These are phyloP conservation scores for Diaporthe destruens DNA, from an alignment of 2,329 filamentous ascomycete genomes.

Conservation along the genomic window DNA sequence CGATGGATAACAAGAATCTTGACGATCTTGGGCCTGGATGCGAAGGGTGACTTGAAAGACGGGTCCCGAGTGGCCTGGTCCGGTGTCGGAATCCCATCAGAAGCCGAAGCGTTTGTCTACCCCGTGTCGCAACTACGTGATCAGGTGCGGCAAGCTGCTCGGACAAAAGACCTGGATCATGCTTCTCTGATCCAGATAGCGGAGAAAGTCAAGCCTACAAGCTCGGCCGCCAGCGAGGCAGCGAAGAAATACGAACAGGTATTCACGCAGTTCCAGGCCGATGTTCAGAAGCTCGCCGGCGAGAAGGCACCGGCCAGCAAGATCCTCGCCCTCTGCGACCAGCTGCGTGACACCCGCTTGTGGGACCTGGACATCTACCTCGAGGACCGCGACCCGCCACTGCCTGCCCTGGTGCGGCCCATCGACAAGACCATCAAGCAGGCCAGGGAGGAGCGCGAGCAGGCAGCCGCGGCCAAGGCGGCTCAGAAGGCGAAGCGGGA, in stretches of 20 bases:
- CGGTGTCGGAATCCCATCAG: constrained; percentile 71
- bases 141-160: constrained; percentile 50
- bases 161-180: constrained; percentile 55
- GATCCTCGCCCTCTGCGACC: constrained; percentile 74
- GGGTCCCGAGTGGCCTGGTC: constrained; percentile 70
- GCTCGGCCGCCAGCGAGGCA: constrained; percentile 35
- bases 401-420: constrained; percentile 73
- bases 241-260: constrained; percentile 48
- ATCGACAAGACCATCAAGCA: constrained; percentile 70
- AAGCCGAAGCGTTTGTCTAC: constrained; percentile 71
- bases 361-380: constrained; percentile 78
- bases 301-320: constrained; percentile 66
- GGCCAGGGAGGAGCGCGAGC: constrained; percentile 66
- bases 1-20: constrained; percentile 75
- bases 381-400: constrained; percentile 69
- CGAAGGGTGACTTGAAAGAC: constrained; percentile 53
- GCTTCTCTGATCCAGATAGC: constrained; percentile 42
- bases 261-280: constrained; percentile 54
- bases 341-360: constrained; percentile 73
- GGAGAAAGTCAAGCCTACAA: constrained; percentile 41
- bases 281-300: constrained; percentile 56
- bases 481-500: constrained; percentile 51
- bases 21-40: constrained; percentile 74
- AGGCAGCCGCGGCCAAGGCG: constrained; percentile 64
- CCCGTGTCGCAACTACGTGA: constrained; percentile 59